These are phyloP conservation scores for Neonectria punicea DNA, from an alignment of 2,329 filamentous ascomycete species.

Conservation along the genomic window DNA sequence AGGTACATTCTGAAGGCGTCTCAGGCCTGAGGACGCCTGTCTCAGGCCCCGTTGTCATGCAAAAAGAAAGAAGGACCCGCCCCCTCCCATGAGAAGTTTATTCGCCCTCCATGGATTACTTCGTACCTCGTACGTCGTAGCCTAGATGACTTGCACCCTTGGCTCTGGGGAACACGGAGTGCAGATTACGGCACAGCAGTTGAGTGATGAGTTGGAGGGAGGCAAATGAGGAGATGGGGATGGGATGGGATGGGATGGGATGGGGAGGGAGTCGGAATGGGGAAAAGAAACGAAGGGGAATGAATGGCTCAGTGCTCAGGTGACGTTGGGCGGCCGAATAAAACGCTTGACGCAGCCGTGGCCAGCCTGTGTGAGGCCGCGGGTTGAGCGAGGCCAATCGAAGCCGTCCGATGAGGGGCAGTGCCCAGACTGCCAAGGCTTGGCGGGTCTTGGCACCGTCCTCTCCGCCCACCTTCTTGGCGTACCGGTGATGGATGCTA, in stretches of 20 bases:
- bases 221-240: neutral
- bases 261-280: neutral
- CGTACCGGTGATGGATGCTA: slow-evolving; percentile 34
- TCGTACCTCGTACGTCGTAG: neutral
- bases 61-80: neutral
- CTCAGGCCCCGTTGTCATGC: neutral
- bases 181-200: neutral
- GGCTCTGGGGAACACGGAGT: neutral
- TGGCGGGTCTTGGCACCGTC: slow-evolving; percentile 50
- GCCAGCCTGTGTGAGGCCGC: slow-evolving; percentile 44
- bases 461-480: slow-evolving; percentile 41
- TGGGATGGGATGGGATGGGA: too few relatives aligned
- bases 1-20: neutral
- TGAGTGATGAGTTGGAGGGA: neutral
- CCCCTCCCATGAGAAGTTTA: neutral
- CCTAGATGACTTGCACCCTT: neutral
- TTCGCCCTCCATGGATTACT: neutral
- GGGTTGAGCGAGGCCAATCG: slow-evolving; percentile 45
- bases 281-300: slow-evolving; percentile 4
- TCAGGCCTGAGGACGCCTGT: neutral
- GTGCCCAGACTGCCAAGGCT: slow-evolving; percentile 54
- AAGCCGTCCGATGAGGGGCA: slow-evolving; percentile 44
- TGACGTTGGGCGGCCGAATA: slow-evolving; percentile 42
- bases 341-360: slow-evolving; percentile 45
- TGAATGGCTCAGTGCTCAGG: slow-evolving; percentile 35